Evolutionary conservation across 768 basidiomycete species (phyloP).

Genomic region (Lactarius hengduanensis): DNA sequence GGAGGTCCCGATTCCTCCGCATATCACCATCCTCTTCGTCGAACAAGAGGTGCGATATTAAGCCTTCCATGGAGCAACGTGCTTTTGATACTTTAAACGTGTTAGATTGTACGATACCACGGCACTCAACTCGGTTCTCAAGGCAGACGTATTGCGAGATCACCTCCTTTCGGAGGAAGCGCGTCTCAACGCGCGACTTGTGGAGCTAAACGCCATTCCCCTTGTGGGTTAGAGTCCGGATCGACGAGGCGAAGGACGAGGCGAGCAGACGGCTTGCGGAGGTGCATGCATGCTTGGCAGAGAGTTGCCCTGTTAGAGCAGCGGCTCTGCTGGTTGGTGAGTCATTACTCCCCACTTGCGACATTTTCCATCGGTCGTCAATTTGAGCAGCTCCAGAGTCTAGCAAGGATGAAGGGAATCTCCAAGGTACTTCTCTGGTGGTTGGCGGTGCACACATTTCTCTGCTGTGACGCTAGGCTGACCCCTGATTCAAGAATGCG

Average conservation of each 20-base stretch:
- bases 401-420: slow-evolving; percentile 59
- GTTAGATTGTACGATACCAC: slow-evolving; percentile 85
- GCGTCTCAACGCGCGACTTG: slow-evolving; percentile 67
- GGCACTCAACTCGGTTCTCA: slow-evolving; percentile 93
- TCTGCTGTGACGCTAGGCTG: neutral
- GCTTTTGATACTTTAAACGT: neutral
- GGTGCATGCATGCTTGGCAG: slow-evolving; percentile 85
- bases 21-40: slow-evolving; percentile 96
- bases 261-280: slow-evolving; percentile 78
- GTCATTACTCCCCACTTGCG: slow-evolving; percentile 11
- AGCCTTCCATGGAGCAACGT: slow-evolving; percentile 1
- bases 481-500: slow-evolving; percentile 67
- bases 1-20: slow-evolving; percentile 88
- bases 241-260: slow-evolving; percentile 85
- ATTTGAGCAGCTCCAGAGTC: slow-evolving; percentile 76
- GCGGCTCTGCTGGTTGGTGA: slow-evolving; percentile 83
- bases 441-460: slow-evolving; percentile 70
- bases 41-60: slow-evolving; percentile 85
- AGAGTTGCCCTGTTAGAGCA: slow-evolving; percentile 92
- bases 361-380: neutral
- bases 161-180: slow-evolving; percentile 85
- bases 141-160: slow-evolving; percentile 99
- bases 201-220: slow-evolving; percentile 66
- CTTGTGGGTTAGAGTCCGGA: slow-evolving; percentile 46
- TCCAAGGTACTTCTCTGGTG: slow-evolving; percentile 89